phyloP scores from a whole-genome alignment of 208 protist genomes.

The Leishmania turanica region DNA sequence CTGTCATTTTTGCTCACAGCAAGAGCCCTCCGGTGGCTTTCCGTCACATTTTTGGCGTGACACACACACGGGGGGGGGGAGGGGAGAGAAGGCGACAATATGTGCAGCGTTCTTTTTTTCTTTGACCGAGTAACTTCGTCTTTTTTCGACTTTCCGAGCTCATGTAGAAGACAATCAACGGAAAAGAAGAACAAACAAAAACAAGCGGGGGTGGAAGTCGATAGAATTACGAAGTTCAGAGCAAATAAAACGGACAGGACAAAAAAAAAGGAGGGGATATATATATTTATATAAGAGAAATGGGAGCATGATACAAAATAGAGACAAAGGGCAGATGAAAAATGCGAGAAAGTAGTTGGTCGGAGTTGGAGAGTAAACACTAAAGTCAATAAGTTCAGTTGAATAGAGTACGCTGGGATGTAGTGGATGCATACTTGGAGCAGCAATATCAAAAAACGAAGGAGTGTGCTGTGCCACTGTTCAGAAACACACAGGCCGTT shows the following conservation, averaged over 20 bases:
- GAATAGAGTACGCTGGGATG: background rate
- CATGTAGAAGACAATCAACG: background rate
- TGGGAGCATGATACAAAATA: background rate
- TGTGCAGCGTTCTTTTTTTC: background rate
- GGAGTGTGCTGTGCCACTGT: background rate
- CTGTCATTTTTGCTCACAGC: background rate
- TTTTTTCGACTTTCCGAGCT: background rate
- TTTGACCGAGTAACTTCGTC: background rate
- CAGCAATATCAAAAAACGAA: conserved; percentile 10
- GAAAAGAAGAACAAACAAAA: background rate
- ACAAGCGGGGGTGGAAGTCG: background rate
- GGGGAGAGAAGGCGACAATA: background rate
- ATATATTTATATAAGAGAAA: background rate
- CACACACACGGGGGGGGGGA: no score
- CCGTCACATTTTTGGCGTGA: background rate
- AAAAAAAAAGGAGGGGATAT: background rate
- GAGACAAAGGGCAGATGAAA: background rate
- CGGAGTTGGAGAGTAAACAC: conserved; percentile 29
- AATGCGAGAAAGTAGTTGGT: conserved; percentile 25
- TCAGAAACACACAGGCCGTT: background rate
- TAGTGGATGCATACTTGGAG: conserved; percentile 1
- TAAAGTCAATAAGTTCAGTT: conserved; percentile 39
- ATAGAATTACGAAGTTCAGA: background rate
- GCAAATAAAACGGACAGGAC: background rate
- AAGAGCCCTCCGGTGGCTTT: background rate